Evolutionary conservation across 495 filamentous ascomycete genomes (phyloP).

Genomic region (Tuber magnatum): DNA sequence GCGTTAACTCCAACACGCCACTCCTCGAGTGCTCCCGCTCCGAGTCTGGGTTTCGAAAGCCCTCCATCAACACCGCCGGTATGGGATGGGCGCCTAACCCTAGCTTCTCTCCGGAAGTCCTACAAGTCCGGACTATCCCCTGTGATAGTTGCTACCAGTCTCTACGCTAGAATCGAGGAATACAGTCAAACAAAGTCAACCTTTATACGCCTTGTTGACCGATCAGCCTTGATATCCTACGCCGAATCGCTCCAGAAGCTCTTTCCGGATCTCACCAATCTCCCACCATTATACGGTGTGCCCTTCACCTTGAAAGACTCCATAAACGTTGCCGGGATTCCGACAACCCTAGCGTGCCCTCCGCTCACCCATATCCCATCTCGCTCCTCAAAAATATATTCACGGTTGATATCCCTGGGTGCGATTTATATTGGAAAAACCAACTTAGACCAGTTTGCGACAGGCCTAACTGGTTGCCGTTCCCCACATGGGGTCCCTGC

Average conservation of each 20-base stretch:
- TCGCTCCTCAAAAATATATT: conserved; percentile 43
- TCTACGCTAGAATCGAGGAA: conserved; percentile 33
- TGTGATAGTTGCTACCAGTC: conserved; percentile 43
- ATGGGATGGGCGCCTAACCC: conserved; percentile 45
- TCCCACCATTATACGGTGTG: conserved; percentile 56
- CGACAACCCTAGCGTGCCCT: conserved; percentile 56
- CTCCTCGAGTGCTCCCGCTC: neutral
- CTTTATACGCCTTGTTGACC: conserved; percentile 42
- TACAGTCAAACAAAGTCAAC: conserved; percentile 37
- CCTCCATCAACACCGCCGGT: conserved; percentile 40
- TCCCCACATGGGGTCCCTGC: conserved; percentile 55
- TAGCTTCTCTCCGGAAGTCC: conserved; percentile 41
- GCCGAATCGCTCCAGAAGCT: conserved; percentile 45
- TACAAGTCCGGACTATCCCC: conserved; percentile 47
- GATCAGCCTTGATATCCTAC: conserved; percentile 38
- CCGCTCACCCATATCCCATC: conserved; percentile 49
- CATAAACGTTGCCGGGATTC: conserved; percentile 53
- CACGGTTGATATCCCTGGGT: conserved; percentile 45
- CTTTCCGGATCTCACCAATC: conserved; percentile 45
- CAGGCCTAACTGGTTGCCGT: conserved; percentile 55
- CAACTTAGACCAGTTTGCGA: conserved; percentile 64
- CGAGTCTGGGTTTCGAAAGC: conserved; percentile 17
- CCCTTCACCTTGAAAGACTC: conserved; percentile 61
- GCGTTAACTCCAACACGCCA: conserved; percentile 27
- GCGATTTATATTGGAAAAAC: conserved; percentile 60